Conservation (phyloP, 805 yeast genomes). For the Sugiyamaella americana region DNA sequence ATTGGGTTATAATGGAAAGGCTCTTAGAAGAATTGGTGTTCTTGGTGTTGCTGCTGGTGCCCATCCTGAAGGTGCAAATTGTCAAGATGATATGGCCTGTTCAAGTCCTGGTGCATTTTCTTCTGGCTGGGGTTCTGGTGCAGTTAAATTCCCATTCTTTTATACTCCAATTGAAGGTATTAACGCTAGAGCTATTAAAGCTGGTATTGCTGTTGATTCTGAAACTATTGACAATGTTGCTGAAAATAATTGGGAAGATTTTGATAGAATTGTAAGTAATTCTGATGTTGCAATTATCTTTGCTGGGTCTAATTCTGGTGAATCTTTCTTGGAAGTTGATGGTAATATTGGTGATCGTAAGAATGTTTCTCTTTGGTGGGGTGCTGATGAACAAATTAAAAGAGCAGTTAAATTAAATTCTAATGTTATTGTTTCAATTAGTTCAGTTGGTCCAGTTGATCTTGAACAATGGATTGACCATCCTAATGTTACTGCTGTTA, state of each 20-base stretch:
- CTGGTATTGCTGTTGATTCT: constrained; percentile 41
- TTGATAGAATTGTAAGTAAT: constrained; percentile 41
- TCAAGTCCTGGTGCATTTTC: constrained; percentile 47
- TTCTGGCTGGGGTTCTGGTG: constrained; percentile 62
- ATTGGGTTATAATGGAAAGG: constrained; percentile 32
- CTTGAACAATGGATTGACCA: constrained; percentile 51
- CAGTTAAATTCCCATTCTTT: constrained; percentile 49
- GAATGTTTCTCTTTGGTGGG: constrained; percentile 50
- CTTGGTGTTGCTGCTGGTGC: constrained; percentile 51
- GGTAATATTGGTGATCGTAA: constrained; percentile 54
- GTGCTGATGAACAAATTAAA: constrained; percentile 49
- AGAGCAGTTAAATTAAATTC: constrained; percentile 44
- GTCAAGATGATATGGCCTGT: constrained; percentile 45
- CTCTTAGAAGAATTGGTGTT: constrained; percentile 34
- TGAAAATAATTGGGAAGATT: constrained; percentile 28
- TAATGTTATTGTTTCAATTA: constrained; percentile 54
- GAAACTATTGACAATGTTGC: constrained; percentile 41
- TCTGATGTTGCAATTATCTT: constrained; percentile 52
- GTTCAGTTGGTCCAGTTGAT: constrained; percentile 55
- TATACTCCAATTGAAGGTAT: constrained; percentile 57
- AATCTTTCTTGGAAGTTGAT: constrained; percentile 52
- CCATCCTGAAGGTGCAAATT: constrained; percentile 46
- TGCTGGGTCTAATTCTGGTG: constrained; percentile 52
- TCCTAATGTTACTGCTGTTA: constrained; percentile 52
- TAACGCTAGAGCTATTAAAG: constrained; percentile 40